phyloP scores from a whole-genome alignment of 2,329 filamentous ascomycete species.

The Fusarium sp. region DNA sequence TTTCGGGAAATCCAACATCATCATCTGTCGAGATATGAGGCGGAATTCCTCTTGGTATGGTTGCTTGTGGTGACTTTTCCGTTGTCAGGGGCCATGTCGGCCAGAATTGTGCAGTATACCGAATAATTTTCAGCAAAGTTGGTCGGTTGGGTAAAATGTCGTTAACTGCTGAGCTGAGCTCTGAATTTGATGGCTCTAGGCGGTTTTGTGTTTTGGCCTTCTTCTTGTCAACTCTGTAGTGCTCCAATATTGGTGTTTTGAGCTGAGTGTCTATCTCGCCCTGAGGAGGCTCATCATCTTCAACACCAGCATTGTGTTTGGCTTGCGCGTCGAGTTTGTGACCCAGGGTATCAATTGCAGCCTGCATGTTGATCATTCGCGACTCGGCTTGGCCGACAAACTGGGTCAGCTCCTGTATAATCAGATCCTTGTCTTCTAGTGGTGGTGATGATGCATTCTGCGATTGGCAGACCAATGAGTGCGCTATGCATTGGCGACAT shows the following conservation, averaged over 20 bases:
- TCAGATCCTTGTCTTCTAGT: constrained; percentile 1
- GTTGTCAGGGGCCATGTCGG: constrained; percentile 22
- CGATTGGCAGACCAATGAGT: constrained; percentile 59
- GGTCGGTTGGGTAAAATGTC: constrained; percentile 1
- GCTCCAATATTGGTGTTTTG: neutral
- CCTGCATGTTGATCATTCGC: constrained; percentile 23
- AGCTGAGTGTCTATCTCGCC: neutral
- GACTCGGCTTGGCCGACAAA: constrained; percentile 16
- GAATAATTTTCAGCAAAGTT: constrained; percentile 16
- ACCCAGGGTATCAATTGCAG: constrained; percentile 12
- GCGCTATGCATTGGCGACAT: constrained; percentile 61
- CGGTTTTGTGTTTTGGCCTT: neutral
- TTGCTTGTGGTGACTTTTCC: neutral
- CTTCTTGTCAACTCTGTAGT: neutral
- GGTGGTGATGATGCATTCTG: constrained; percentile 51
- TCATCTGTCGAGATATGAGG: neutral
- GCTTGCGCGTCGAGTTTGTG: neutral
- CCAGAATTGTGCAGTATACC: constrained; percentile 41
- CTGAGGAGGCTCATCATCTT: neutral
- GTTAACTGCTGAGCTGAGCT: neutral
- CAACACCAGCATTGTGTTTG: neutral
- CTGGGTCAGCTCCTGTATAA: constrained; percentile 2
- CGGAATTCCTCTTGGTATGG: neutral
- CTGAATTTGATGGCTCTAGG: neutral
- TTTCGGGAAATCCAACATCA: constrained; percentile 4